phyloP scores from a whole-genome alignment of 176 grass and related monocot species.

The Musa schizocarpa region DNA sequence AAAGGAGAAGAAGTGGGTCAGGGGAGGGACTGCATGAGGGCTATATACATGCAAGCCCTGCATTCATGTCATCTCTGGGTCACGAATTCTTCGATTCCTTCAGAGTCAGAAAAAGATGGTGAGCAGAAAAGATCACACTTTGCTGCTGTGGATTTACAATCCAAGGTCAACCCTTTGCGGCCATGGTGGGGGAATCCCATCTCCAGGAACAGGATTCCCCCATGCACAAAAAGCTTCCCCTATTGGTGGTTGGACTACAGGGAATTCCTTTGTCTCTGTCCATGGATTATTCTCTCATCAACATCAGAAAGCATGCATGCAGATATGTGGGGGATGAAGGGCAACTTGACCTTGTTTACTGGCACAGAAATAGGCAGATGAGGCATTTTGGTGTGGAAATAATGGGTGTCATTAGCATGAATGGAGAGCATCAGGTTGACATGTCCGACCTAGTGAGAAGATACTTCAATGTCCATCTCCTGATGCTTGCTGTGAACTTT shows the following conservation, averaged over 20 bases:
- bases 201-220: constrained; percentile 60
- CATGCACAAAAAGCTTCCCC: constrained; percentile 57
- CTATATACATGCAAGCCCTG: too few species aligned
- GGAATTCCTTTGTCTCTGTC: constrained; percentile 24
- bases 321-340: not conserved
- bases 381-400: not conserved
- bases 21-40: too few species aligned
- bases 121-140: not conserved
- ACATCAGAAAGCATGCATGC: constrained; percentile 22
- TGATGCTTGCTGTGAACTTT: constrained; percentile 32
- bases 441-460: not conserved
- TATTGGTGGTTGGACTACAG: constrained; percentile 65
- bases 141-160: constrained; percentile 55
- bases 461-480: constrained; percentile 12
- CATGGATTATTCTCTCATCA: constrained; percentile 40
- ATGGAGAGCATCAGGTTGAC: constrained; percentile 3
- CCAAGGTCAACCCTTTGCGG: constrained; percentile 71
- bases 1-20: too few species aligned
- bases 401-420: not conserved
- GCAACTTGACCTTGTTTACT: not conserved
- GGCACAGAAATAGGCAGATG: not conserved
- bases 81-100: not conserved
- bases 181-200: constrained; percentile 73
- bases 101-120: not conserved
- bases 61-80: too few species aligned